Percentiles rank a stretch among this genome's conserved stretches.
phyloP scores from a whole-genome alignment of 345 rosid genomes.

The Gossypium herbaceum region DNA sequence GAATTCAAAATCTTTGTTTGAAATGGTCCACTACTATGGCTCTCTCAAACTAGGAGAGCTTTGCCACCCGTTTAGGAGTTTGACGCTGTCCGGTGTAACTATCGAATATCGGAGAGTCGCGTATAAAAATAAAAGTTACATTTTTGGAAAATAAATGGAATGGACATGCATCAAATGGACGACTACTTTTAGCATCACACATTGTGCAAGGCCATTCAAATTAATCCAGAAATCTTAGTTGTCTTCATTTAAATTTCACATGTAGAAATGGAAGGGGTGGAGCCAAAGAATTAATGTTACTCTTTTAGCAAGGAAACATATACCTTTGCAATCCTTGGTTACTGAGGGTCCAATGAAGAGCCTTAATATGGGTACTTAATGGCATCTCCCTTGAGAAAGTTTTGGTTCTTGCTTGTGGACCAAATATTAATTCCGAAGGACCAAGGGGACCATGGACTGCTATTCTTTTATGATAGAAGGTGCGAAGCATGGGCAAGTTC shows the following conservation, averaged over 20 bases:
- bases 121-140: background rate
- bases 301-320: background rate
- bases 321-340: background rate
- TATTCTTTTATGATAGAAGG: background rate
- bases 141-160: too few relatives aligned
- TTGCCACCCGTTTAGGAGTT: too few relatives aligned
- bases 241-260: constrained; percentile 16
- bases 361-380: background rate
- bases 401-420: constrained; percentile 20
- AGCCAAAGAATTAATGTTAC: constrained; percentile 15
- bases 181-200: constrained; percentile 10
- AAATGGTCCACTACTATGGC: background rate
- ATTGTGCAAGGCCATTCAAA: constrained; percentile 1
- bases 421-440: constrained; percentile 3
- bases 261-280: constrained; percentile 8
- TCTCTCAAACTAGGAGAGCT: too few relatives aligned
- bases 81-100: too few relatives aligned
- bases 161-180: background rate
- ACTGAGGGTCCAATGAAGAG: background rate
- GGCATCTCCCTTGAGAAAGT: constrained; percentile 4
- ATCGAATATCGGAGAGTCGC: too few relatives aligned
- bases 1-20: background rate
- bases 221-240: constrained; percentile 1
- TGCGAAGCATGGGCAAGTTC: constrained; percentile 8
- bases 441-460: constrained; percentile 11